These are phyloP conservation scores for Candida multigemmis DNA, from an alignment of 805 yeast species.

Conservation along the genomic window DNA sequence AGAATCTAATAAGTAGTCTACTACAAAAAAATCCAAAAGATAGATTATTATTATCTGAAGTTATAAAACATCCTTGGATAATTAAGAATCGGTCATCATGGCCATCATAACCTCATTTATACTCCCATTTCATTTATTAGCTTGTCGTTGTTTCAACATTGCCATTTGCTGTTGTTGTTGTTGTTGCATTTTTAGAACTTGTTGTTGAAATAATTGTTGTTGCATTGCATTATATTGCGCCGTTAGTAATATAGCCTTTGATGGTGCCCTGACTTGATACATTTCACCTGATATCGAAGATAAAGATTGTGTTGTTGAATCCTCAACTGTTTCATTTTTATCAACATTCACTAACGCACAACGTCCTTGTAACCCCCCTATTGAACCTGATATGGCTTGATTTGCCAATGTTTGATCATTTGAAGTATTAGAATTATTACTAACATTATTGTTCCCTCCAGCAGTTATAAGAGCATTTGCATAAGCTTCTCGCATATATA, in stretches of 20 bases:
- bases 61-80: conserved; percentile 81
- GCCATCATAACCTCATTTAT: conserved; percentile 19
- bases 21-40: conserved; percentile 61
- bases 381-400: conserved; percentile 39
- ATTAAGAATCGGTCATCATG: conserved; percentile 52
- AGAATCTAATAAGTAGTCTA: conserved; percentile 57
- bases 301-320: conserved; percentile 27
- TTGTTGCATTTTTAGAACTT: conserved; percentile 29
- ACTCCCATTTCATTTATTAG: background rate
- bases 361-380: conserved; percentile 75
- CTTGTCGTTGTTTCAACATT: conserved; percentile 21
- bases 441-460: conserved; percentile 38
- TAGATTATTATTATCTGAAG: conserved; percentile 52
- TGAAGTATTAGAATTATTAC: conserved; percentile 6
- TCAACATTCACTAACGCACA: conserved; percentile 68
- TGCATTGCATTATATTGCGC: conserved; percentile 34
- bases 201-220: conserved; percentile 37
- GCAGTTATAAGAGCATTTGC: conserved; percentile 75
- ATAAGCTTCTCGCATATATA: conserved; percentile 90
- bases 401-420: conserved; percentile 34
- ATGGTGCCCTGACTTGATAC: conserved; percentile 38
- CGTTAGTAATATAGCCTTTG: conserved; percentile 31
- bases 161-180: conserved; percentile 23
- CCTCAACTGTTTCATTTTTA: conserved; percentile 11
- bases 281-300: conserved; percentile 55